These are phyloP conservation scores for Dictyostelium purpureum DNA, from an alignment of 78 protist genomes.

Conservation along the genomic window DNA sequence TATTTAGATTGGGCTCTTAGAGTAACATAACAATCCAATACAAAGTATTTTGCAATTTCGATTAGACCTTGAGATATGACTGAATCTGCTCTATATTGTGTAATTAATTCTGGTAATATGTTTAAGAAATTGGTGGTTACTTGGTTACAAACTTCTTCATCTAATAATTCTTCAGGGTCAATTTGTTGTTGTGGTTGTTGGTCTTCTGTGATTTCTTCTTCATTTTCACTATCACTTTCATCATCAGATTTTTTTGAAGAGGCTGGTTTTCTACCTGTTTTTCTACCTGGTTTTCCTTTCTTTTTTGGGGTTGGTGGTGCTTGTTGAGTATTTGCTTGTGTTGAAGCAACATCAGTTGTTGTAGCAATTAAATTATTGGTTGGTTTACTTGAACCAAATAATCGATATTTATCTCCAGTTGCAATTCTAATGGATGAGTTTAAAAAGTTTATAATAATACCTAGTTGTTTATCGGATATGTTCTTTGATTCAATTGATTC, in stretches of 20 bases:
- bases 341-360: neutral
- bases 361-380: neutral
- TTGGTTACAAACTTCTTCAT: neutral
- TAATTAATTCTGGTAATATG: constrained; percentile 8
- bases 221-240: neutral
- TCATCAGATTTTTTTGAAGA: neutral
- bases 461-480: neutral
- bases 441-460: neutral
- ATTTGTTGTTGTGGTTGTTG: neutral
- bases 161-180: neutral
- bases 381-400: neutral
- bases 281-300: too few species aligned
- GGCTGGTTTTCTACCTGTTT: neutral
- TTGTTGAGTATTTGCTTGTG: neutral
- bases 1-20: constrained; percentile 37
- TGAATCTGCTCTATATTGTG: neutral
- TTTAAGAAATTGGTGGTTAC: constrained; percentile 10
- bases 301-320: neutral
- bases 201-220: neutral
- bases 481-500: constrained; percentile 2
- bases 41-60: constrained; percentile 30
- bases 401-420: constrained; percentile 3
- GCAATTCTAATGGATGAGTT: constrained; percentile 23
- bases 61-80: neutral
- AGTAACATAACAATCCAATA: constrained; percentile 5